Evolutionary conservation across 2,329 filamentous ascomycete species (phyloP).

Genomic region (Alternaria dauci): DNA sequence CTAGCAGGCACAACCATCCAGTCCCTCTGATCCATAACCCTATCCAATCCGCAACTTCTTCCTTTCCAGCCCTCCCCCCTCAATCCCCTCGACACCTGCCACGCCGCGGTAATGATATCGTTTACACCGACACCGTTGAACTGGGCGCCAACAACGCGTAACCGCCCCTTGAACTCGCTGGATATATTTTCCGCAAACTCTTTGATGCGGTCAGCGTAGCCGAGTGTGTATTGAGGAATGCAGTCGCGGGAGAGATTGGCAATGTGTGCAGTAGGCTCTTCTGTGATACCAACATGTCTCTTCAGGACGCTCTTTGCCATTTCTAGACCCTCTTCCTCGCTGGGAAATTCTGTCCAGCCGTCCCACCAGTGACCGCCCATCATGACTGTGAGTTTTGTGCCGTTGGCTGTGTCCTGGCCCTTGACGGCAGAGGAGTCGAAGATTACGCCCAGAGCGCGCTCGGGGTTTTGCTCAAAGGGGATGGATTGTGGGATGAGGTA

Average conservation of each 20-base stretch:
- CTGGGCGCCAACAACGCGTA: constrained; percentile 67
- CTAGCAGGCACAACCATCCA: constrained; percentile 23
- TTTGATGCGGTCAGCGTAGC: constrained; percentile 72
- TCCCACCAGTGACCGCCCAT: constrained; percentile 94
- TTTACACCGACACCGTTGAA: constrained; percentile 60
- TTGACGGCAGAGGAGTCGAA: constrained; percentile 79
- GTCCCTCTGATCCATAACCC: constrained; percentile 22
- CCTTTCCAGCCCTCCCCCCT: constrained; percentile 43
- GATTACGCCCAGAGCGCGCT: constrained; percentile 86
- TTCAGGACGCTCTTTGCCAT: constrained; percentile 76
- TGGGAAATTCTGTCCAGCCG: constrained; percentile 67
- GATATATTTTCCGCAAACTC: constrained; percentile 64
- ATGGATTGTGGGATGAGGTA: constrained; percentile 86
- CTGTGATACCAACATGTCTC: constrained; percentile 76
- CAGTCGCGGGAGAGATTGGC: constrained; percentile 73
- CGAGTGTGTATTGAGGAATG: constrained; percentile 89
- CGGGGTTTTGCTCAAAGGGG: constrained; percentile 76
- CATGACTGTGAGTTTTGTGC: constrained; percentile 93
- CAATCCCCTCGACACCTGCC: constrained; percentile 59
- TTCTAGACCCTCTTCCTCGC: constrained; percentile 69
- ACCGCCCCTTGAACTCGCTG: constrained; percentile 65
- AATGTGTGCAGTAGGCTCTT: constrained; percentile 67
- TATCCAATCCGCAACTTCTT: constrained; percentile 38
- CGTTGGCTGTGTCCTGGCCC: constrained; percentile 65
- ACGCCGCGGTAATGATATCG: constrained; percentile 64